Conservation (phyloP, 2,329 filamentous ascomycete genomes). For the Fusarium sp. region DNA sequence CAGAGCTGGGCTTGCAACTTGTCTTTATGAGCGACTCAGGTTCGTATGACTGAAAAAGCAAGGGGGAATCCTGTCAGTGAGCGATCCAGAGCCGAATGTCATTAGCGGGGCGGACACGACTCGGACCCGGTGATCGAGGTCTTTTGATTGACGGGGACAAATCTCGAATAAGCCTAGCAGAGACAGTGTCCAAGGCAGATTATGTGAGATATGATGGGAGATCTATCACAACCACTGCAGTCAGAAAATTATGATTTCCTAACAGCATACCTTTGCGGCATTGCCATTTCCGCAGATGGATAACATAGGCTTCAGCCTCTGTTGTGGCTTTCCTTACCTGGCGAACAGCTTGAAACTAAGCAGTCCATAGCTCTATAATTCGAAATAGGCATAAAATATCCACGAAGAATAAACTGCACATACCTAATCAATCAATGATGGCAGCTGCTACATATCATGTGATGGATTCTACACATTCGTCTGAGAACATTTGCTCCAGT, state of each 20-base stretch:
- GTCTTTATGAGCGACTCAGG: slow-evolving; percentile 28
- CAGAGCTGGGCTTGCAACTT: slow-evolving; percentile 3
- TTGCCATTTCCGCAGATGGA: not conserved
- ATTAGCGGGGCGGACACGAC: slow-evolving; percentile 34
- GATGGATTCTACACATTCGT: not conserved
- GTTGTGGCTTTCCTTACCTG: not conserved
- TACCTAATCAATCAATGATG: not conserved
- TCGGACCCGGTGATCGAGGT: slow-evolving; percentile 19
- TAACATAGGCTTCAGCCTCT: not conserved
- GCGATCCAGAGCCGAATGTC: slow-evolving; percentile 15
- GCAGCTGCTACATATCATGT: slow-evolving; percentile 4
- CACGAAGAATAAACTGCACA: not conserved
- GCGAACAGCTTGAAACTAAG: not conserved
- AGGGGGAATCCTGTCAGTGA: slow-evolving; percentile 36
- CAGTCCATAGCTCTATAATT: not conserved
- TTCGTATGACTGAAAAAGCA: slow-evolving; percentile 45
- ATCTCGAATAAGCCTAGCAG: slow-evolving; percentile 28
- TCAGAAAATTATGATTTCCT: not conserved
- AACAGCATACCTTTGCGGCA: not conserved
- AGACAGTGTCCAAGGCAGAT: slow-evolving; percentile 23
- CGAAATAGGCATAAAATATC: not conserved
- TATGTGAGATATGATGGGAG: slow-evolving; percentile 45
- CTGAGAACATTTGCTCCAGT: slow-evolving; percentile 1
- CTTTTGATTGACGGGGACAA: slow-evolving; percentile 25
- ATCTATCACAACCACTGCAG: slow-evolving; percentile 14